Percentiles rank a stretch among this genome's conserved stretches.
Conservation (phyloP, 306 rosid genomes). For the Cucurbita argyrosperma region DNA sequence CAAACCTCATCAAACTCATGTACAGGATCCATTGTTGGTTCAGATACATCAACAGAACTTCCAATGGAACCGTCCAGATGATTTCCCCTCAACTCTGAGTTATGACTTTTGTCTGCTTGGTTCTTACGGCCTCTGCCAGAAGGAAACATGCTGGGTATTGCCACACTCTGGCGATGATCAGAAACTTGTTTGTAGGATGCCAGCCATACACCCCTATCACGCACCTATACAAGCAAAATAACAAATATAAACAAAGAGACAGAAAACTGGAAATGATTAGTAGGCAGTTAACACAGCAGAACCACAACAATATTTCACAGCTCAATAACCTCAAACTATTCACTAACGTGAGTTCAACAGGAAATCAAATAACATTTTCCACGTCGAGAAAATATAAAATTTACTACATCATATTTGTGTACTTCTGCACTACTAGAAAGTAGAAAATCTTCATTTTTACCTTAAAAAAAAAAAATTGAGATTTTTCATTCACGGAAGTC, state of each 20-base stretch:
- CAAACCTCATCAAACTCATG: conserved; percentile 40
- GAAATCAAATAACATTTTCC: neutral
- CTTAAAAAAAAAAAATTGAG: neutral
- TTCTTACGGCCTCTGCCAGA: conserved; percentile 44
- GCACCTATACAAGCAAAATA: conserved; percentile 42
- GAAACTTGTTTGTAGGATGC: conserved; percentile 54
- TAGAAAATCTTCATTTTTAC: neutral
- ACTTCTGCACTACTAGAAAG: neutral
- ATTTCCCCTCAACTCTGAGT: conserved; percentile 23
- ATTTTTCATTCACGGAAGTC: neutral
- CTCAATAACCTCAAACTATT: neutral
- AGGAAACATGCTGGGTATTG: conserved; percentile 77
- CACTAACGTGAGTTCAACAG: neutral
- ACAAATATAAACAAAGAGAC: neutral
- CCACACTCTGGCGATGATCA: conserved; percentile 40
- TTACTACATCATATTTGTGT: neutral
- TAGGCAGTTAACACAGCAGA: neutral
- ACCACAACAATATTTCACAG: neutral
- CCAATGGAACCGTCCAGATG: conserved; percentile 20
- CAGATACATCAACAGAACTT: conserved; percentile 26
- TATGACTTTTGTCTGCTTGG: conserved; percentile 11
- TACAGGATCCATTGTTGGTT: conserved; percentile 20
- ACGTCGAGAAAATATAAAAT: neutral
- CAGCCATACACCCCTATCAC: conserved; percentile 66
- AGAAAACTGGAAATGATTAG: neutral